Evolutionary conservation across 202 grass and related monocot genomes (phyloP).

Genomic region (Schoenoplectus triqueter): DNA sequence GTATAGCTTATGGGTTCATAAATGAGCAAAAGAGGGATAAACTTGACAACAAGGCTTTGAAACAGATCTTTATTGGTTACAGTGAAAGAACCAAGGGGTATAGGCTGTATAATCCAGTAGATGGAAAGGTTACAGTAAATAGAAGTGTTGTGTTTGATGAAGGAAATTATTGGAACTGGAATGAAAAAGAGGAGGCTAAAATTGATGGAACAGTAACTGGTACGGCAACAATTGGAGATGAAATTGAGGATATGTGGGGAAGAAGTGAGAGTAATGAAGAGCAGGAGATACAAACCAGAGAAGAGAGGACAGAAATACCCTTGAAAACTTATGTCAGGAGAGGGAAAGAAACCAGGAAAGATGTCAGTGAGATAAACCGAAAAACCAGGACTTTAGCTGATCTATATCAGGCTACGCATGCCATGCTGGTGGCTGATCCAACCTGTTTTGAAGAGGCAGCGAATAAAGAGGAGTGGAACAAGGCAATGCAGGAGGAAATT

Average conservation of each 20-base stretch:
- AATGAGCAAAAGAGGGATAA: too few relatives aligned
- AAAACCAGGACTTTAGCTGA: not conserved
- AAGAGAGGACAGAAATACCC: not conserved
- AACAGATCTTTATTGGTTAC: too few relatives aligned
- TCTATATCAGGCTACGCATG: not conserved
- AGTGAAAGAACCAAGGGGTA: too few relatives aligned
- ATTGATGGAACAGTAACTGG: not conserved
- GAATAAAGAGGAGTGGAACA: not conserved
- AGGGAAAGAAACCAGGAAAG: too few relatives aligned
- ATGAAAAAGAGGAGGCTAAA: not conserved
- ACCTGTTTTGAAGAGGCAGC: not conserved
- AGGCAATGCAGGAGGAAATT: slow-evolving; percentile 1
- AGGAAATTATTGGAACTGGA: not conserved
- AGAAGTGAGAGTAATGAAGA: not conserved
- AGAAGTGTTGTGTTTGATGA: slow-evolving; percentile 32
- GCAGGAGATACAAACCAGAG: not conserved
- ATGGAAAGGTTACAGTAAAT: not conserved
- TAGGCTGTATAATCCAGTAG: too few relatives aligned
- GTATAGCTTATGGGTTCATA: too few relatives aligned
- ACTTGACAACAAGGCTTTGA: too few relatives aligned
- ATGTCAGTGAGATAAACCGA: not conserved
- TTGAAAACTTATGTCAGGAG: not conserved
- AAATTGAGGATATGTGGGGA: not conserved
- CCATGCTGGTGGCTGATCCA: not conserved
- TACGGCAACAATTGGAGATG: not conserved